Percentiles rank a stretch among this genome's conserved stretches.
Conservation (phyloP, 352 stramenopile genomes). For the Halophytophthora batemanensis region DNA sequence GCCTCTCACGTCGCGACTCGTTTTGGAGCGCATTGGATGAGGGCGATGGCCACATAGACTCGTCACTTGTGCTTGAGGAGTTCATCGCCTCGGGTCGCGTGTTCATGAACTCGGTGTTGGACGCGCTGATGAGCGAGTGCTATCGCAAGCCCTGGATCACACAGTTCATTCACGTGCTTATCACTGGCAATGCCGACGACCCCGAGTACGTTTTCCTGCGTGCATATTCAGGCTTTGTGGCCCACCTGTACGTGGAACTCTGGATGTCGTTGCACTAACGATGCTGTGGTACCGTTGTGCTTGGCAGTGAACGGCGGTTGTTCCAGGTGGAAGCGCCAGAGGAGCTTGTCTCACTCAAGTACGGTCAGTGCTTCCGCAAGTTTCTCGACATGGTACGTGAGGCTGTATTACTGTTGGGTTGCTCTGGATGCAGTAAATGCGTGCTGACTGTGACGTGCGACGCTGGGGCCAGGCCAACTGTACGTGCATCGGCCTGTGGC, state of each 20-base stretch:
- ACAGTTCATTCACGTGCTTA: conserved; percentile 58
- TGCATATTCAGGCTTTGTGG: neutral
- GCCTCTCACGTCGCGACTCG: conserved; percentile 37
- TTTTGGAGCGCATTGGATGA: conserved; percentile 39
- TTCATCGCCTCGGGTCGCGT: conserved; percentile 71
- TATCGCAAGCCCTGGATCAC: conserved; percentile 77
- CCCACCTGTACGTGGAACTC: too few relatives aligned
- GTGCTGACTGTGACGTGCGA: neutral
- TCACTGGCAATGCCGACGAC: conserved; percentile 59
- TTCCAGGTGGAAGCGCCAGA: conserved; percentile 66
- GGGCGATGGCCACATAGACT: conserved; percentile 22
- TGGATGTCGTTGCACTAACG: neutral
- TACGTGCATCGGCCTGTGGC: conserved; percentile 64
- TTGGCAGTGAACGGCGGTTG: conserved; percentile 45
- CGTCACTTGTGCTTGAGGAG: conserved; percentile 60
- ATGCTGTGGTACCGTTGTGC: conserved; percentile 1
- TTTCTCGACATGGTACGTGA: conserved; percentile 59
- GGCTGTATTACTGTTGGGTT: neutral
- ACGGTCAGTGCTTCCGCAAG: conserved; percentile 64
- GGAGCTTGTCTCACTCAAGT: conserved; percentile 44
- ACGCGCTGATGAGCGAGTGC: conserved; percentile 75
- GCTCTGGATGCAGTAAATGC: too few relatives aligned
- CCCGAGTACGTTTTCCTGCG: conserved; percentile 37
- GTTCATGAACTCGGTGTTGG: conserved; percentile 71
- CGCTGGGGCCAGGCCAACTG: conserved; percentile 44